Evolutionary conservation across 345 rosid species (phyloP).

Genomic region (Euphorbia tirucalli): DNA sequence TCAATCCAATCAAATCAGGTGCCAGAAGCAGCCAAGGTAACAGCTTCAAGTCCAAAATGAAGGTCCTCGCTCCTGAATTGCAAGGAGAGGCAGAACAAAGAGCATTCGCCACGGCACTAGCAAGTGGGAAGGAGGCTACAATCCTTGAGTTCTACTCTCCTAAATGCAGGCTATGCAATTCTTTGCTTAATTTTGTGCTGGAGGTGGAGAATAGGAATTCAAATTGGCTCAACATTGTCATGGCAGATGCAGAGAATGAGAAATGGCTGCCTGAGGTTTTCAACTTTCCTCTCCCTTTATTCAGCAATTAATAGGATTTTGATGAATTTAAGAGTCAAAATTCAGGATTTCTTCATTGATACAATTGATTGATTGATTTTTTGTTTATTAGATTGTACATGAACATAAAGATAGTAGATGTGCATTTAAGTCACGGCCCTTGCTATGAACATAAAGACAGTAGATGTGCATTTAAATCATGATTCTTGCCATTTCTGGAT

Average conservation of each 20-base stretch:
- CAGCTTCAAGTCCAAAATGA: conserved; percentile 30
- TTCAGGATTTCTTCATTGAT: not conserved
- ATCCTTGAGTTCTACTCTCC: conserved; percentile 89
- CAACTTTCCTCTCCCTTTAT: not conserved
- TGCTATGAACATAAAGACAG: not conserved
- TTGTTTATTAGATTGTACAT: not conserved
- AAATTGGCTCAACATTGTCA: conserved; percentile 70
- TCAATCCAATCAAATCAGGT: conserved; percentile 27
- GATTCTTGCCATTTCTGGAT: not conserved
- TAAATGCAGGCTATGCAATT: conserved; percentile 80
- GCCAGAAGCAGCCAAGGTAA: conserved; percentile 15
- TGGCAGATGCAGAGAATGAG: conserved; percentile 95
- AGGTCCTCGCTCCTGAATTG: conserved; percentile 45
- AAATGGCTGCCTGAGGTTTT: conserved; percentile 94
- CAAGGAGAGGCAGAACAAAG: conserved; percentile 92
- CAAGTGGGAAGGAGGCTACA: conserved; percentile 73
- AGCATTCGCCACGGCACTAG: conserved; percentile 77
- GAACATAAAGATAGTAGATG: not conserved
- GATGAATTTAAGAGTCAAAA: too few relatives aligned
- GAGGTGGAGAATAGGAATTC: conserved; percentile 74
- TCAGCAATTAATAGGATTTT: not conserved
- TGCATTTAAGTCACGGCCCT: too few relatives aligned
- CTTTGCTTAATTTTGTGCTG: conserved; percentile 57
- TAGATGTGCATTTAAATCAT: not conserved
- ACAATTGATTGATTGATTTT: not conserved